phyloP scores from a whole-genome alignment of 2,329 filamentous ascomycete species.

The Dothistroma pini region DNA sequence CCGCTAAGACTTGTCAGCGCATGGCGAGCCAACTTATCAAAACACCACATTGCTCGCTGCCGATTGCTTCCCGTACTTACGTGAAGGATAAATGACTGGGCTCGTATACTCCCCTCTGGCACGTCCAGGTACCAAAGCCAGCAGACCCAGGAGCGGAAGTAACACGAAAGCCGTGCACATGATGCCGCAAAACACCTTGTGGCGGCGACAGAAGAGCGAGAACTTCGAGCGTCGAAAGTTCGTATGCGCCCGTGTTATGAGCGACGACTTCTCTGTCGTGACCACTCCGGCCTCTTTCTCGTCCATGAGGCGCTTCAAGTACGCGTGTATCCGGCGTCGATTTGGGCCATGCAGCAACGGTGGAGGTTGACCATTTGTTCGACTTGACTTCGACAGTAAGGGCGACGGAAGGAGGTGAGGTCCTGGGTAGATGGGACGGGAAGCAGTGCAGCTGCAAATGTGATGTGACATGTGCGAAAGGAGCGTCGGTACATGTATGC shows the following conservation, averaged over 20 bases:
- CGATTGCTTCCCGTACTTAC: conserved; percentile 12
- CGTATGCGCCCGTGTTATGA: conserved; percentile 5
- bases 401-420: background rate
- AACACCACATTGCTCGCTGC: background rate
- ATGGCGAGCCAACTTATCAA: background rate
- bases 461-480: background rate
- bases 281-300: conserved; percentile 16
- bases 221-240: conserved; percentile 11
- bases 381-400: background rate
- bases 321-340: background rate
- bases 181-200: conserved; percentile 25
- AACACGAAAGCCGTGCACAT: conserved; percentile 25
- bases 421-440: background rate
- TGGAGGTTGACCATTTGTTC: background rate
- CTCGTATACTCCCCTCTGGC: conserved; percentile 28
- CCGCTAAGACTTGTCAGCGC: conserved; percentile 16
- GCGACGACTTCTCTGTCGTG: conserved; percentile 13
- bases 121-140: conserved; percentile 26
- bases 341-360: background rate
- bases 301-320: conserved; percentile 10
- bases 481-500: background rate
- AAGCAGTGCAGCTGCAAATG: background rate
- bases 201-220: conserved; percentile 20
- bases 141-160: conserved; percentile 30
- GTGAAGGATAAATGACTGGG: conserved; percentile 32